A percentile compares a stretch with the other conserved stretches of the same genome.
These are phyloP conservation scores for Cyberlindnera amylophila DNA, from an alignment of 805 yeast genomes.

Conservation along the genomic window DNA sequence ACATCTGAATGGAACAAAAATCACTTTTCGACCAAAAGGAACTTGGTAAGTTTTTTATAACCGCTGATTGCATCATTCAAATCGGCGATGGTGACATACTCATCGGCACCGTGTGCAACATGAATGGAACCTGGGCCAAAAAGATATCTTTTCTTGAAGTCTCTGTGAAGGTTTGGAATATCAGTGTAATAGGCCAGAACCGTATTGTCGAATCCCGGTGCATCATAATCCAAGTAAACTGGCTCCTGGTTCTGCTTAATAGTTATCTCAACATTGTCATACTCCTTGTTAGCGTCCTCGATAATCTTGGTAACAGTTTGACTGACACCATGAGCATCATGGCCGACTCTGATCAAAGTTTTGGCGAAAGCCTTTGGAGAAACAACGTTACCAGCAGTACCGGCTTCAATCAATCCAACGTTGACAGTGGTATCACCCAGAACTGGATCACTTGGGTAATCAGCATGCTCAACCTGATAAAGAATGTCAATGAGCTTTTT, in stretches of 20 bases:
- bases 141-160: conserved; percentile 38
- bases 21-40: too few species aligned
- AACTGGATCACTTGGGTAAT: conserved; percentile 47
- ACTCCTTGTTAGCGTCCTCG: conserved; percentile 28
- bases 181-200: conserved; percentile 52
- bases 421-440: conserved; percentile 63
- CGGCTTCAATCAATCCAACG: conserved; percentile 54
- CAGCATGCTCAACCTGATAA: conserved; percentile 38
- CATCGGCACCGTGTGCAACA: conserved; percentile 58
- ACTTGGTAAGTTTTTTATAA: conserved; percentile 33
- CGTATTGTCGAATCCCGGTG: conserved; percentile 59
- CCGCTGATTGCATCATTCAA: conserved; percentile 49
- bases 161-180: conserved; percentile 39
- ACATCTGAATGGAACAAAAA: too few species aligned
- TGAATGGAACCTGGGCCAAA: conserved; percentile 67
- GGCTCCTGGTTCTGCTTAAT: conserved; percentile 32
- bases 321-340: conserved; percentile 36
- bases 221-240: conserved; percentile 43
- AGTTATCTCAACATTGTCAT: conserved; percentile 22
- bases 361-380: conserved; percentile 54
- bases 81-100: conserved; percentile 45
- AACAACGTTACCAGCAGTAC: conserved; percentile 64
- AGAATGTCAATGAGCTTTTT: conserved; percentile 50
- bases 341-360: conserved; percentile 52
- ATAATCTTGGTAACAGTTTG: conserved; percentile 28